These are phyloP conservation scores for Thelonectria olida DNA, from an alignment of 2,329 filamentous ascomycete genomes.

Conservation along the genomic window DNA sequence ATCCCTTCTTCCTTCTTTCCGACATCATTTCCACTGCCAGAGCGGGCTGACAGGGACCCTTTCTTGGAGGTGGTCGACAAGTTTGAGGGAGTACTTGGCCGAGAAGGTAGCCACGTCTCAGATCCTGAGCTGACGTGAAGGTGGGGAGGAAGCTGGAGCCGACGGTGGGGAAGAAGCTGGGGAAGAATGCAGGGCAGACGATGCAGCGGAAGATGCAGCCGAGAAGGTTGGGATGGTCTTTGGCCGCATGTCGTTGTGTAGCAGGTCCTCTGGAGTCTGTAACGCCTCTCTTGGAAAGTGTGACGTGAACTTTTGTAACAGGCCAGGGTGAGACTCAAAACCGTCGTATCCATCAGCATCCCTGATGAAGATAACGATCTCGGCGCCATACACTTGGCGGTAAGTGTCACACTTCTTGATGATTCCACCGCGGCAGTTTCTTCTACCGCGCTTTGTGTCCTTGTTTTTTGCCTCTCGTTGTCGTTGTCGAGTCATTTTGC, in stretches of 20 bases:
- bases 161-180: too few relatives aligned
- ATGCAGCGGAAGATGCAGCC: neutral
- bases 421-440: conserved; percentile 7
- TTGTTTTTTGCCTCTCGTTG: neutral
- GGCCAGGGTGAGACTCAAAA: neutral
- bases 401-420: conserved; percentile 17
- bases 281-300: neutral
- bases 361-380: conserved; percentile 5
- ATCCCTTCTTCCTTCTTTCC: neutral
- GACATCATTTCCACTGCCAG: neutral
- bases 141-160: too few relatives aligned
- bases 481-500: neutral
- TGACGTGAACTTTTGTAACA: neutral
- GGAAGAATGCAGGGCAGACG: too few relatives aligned
- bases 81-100: too few relatives aligned
- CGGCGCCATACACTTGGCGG: conserved; percentile 4
- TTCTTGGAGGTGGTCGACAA: too few relatives aligned
- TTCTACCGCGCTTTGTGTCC: conserved; percentile 7
- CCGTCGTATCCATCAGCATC: conserved; percentile 2
- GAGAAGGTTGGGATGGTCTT: neutral
- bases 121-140: too few relatives aligned
- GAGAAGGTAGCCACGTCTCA: too few relatives aligned
- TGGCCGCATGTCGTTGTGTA: neutral
- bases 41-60: too few relatives aligned
- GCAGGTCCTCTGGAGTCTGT: neutral